Evolutionary conservation across 108 stramenopile species (phyloP), one percentile per base, ranked within the genome.

Genomic region (Skeletonema potamos): DNA sequence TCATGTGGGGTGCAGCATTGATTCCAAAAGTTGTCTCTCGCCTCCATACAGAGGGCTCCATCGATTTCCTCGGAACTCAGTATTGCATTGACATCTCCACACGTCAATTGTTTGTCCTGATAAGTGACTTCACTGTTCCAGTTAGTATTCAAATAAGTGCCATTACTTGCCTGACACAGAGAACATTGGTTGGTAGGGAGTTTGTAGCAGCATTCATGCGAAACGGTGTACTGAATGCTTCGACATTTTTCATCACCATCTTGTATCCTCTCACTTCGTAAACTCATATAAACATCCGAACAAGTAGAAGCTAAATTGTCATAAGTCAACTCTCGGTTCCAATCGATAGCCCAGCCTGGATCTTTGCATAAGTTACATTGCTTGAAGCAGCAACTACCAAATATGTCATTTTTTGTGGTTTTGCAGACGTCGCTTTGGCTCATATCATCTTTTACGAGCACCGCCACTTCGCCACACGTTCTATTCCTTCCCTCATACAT

Each of bases 81-180:
- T 6, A 68, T 67, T 32, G 79, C 79, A 64, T 69, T 80, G 32
- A 80, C 68, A 59, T 80, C 79, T 27, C 79, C 68, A 29, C 79
- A 80, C n/a, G 79, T 80, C 20, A 67, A 27, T 7, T 27, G 28
- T 24, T 51, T 36, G 37, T 72, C 72, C 68, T 64, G 72, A 58
- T 80, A 80, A 5, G 33, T 22, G 36, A 80, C 79, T 64, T 80
- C 72, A 12, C 34, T 58, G 58, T 80, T 80, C 79, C 79, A 80
- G 37, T 80, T 80, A 1, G 79, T 80, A 39, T 80, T 80, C 58
- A 80, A 54, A 60, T 58, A 80, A n/a, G 79, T 80, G 32, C 79
- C 79, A 55, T 80, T 73, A 54, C 54, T 68, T 29, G 54, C 56
- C 62, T 68, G 68, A 30, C 79, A 80, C 33, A 80, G 27, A 2